These are phyloP conservation scores for Strobilomyces dryophilus DNA, from an alignment of 768 basidiomycete species.

Conservation along the genomic window DNA sequence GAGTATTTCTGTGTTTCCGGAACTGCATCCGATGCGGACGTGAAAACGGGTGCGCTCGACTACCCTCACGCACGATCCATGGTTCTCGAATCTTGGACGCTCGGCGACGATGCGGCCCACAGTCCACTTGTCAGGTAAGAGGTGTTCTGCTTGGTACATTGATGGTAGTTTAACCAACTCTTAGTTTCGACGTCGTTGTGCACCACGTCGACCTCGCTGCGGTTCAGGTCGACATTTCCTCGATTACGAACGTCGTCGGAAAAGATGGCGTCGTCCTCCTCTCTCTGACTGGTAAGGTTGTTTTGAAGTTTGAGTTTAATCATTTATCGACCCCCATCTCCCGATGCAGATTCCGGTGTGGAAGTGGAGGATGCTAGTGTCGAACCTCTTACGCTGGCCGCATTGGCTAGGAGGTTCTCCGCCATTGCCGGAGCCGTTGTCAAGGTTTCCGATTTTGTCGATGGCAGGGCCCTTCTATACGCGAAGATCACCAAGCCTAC, in stretches of 20 bases:
- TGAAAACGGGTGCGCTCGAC: slow-evolving; percentile 14
- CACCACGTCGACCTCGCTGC: slow-evolving; percentile 20
- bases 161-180: not conserved
- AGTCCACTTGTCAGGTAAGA: slow-evolving; percentile 12
- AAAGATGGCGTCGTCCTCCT: slow-evolving; percentile 20
- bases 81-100: slow-evolving; percentile 20
- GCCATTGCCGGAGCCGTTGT: slow-evolving; percentile 11
- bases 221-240: slow-evolving; percentile 16
- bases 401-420: slow-evolving; percentile 11
- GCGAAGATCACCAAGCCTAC: slow-evolving; percentile 13
- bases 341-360: slow-evolving; percentile 13
- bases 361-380: slow-evolving; percentile 13
- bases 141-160: not conserved
- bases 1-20: slow-evolving; percentile 19
- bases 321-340: not conserved
- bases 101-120: slow-evolving; percentile 3
- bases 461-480: slow-evolving; percentile 12
- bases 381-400: slow-evolving; percentile 12
- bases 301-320: not conserved
- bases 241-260: slow-evolving; percentile 24
- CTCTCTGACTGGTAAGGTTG: slow-evolving; percentile 17
- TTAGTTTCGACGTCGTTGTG: slow-evolving; percentile 11
- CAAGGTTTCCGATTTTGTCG: slow-evolving; percentile 6
- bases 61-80: slow-evolving; percentile 13
- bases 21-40: slow-evolving; percentile 19